Conservation (phyloP, 768 basidiomycete species). For the Mycena indigotica region DNA sequence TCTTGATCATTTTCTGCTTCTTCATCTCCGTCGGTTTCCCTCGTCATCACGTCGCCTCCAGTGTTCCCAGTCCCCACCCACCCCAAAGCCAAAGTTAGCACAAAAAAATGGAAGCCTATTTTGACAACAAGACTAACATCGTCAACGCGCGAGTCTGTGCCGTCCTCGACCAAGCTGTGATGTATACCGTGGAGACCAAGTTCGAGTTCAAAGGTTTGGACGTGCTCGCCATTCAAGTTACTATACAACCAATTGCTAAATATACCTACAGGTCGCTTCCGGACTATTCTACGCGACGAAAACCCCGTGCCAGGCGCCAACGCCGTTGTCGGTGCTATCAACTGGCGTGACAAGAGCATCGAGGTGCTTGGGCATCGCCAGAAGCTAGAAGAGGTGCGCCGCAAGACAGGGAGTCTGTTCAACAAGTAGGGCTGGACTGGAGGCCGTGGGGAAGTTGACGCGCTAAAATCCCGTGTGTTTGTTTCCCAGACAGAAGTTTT, state of each 20-base stretch:
- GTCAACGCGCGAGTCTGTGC: slow-evolving; percentile 46
- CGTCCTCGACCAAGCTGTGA: slow-evolving; percentile 44
- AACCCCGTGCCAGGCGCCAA: slow-evolving; percentile 42
- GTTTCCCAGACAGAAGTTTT: slow-evolving; percentile 38
- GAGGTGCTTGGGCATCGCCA: slow-evolving; percentile 47
- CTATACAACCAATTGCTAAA: background rate
- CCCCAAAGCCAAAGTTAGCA: no score
- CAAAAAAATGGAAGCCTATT: slow-evolving; percentile 56
- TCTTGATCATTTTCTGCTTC: background rate
- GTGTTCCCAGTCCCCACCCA: no score
- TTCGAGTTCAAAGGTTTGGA: slow-evolving; percentile 41
- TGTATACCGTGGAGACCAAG: slow-evolving; percentile 47
- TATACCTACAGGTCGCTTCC: slow-evolving; percentile 29
- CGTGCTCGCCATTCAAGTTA: background rate
- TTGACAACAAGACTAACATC: slow-evolving; percentile 55
- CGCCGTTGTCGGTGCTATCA: slow-evolving; percentile 44
- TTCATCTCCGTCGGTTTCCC: background rate
- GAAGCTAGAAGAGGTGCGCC: slow-evolving; percentile 40
- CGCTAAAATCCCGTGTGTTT: slow-evolving; percentile 2
- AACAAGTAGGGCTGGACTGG: slow-evolving; percentile 17
- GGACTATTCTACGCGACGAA: slow-evolving; percentile 49
- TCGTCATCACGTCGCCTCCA: background rate
- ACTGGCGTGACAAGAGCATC: slow-evolving; percentile 52
- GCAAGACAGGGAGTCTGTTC: slow-evolving; percentile 39
- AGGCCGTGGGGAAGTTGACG: background rate